phyloP scores from a whole-genome alignment of 2,329 filamentous ascomycete genomes.

The Colletotrichum sp. region DNA sequence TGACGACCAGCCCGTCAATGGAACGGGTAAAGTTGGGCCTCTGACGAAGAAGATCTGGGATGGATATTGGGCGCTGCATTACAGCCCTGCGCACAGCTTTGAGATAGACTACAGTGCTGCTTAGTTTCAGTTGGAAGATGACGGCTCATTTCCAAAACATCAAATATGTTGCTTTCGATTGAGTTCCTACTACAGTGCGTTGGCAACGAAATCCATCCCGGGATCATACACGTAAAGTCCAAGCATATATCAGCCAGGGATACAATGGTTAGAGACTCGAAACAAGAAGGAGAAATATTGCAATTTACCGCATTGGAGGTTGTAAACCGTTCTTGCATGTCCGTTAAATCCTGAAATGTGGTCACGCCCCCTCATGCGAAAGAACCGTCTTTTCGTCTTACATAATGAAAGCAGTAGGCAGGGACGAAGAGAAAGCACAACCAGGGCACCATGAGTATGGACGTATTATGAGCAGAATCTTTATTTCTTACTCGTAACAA shows the following conservation, averaged over 20 bases:
- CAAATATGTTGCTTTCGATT: neutral
- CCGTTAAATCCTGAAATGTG: too few relatives aligned
- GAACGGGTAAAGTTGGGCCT: constrained; percentile 46
- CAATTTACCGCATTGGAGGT: neutral
- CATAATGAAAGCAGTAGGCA: neutral
- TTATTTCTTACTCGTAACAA: neutral
- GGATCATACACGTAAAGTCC: neutral
- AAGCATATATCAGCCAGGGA: neutral
- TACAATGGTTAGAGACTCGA: neutral
- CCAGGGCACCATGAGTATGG: neutral
- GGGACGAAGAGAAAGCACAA: neutral
- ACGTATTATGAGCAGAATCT: neutral
- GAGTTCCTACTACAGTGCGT: neutral
- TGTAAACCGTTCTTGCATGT: neutral
- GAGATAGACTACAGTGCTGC: constrained; percentile 29
- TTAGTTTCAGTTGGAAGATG: neutral
- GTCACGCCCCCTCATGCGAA: neutral
- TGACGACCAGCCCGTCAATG: constrained; percentile 43
- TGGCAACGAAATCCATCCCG: neutral
- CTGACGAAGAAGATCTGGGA: constrained; percentile 56
- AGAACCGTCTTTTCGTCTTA: neutral
- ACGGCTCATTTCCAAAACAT: neutral
- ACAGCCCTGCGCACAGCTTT: constrained; percentile 40
- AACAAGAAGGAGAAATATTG: neutral
- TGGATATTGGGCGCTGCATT: constrained; percentile 54